Conservation (phyloP, 768 basidiomycete genomes). For the Boletus insuetus region DNA sequence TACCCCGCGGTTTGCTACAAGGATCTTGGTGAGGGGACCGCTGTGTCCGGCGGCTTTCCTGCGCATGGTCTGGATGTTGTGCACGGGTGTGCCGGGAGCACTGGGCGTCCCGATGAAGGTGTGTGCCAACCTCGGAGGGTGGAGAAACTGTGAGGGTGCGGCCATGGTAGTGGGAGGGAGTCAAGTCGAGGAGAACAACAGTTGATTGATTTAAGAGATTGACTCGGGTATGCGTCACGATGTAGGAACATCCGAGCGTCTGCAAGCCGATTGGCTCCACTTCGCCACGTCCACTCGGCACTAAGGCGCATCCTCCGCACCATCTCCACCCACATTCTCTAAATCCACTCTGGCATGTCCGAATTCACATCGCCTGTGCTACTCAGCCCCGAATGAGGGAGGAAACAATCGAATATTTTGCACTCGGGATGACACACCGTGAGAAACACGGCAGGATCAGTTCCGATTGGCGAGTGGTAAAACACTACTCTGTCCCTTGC, state of each 20-base stretch:
- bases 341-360: background rate
- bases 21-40: slow-evolving; percentile 86
- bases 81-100: slow-evolving; percentile 80
- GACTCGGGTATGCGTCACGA: background rate
- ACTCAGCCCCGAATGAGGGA: background rate
- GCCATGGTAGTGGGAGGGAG: slow-evolving; percentile 25
- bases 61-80: slow-evolving; percentile 88
- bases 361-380: background rate
- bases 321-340: too few relatives aligned
- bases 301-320: slow-evolving; percentile 21
- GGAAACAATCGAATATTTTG: background rate
- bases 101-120: slow-evolving; percentile 75
- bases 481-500: slow-evolving; percentile 52
- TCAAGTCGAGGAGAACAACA: slow-evolving; percentile 13
- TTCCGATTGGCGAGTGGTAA: slow-evolving; percentile 64
- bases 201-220: slow-evolving; percentile 6
- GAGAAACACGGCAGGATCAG: slow-evolving; percentile 21
- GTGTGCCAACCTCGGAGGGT: slow-evolving; percentile 70
- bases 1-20: slow-evolving; percentile 91
- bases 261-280: too few relatives aligned
- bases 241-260: too few relatives aligned
- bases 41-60: slow-evolving; percentile 88
- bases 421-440: slow-evolving; percentile 1
- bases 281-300: slow-evolving; percentile 19
- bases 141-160: slow-evolving; percentile 41